phyloP scores from a whole-genome alignment of 208 protist genomes.

The Crithidia brevicula region DNA sequence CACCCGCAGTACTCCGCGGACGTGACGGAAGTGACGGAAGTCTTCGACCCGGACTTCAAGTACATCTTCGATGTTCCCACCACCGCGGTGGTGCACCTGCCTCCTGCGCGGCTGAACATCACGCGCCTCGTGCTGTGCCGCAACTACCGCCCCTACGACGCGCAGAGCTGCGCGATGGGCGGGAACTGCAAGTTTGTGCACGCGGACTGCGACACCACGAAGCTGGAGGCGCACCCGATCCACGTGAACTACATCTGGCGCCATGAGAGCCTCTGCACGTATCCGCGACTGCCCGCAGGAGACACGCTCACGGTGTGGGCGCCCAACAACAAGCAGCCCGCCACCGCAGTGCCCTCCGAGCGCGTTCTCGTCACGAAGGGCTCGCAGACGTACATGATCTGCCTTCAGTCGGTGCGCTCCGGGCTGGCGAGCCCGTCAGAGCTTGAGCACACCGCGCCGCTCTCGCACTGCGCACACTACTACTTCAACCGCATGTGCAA shows the following conservation, averaged over 20 bases:
- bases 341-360: slow-evolving; percentile 37
- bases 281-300: slow-evolving; percentile 55
- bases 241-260: slow-evolving; percentile 88
- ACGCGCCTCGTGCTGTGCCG: slow-evolving; percentile 85
- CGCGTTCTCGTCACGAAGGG: slow-evolving; percentile 35
- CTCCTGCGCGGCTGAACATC: slow-evolving; percentile 76
- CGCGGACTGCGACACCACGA: slow-evolving; percentile 54
- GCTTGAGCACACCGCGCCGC: slow-evolving; percentile 15
- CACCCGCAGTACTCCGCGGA: not conserved
- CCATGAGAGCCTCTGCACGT: slow-evolving; percentile 65
- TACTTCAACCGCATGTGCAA: slow-evolving; percentile 75
- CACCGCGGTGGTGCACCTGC: slow-evolving; percentile 48
- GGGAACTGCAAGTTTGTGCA: slow-evolving; percentile 85
- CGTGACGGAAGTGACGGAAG: slow-evolving; percentile 21
- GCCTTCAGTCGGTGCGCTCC: slow-evolving; percentile 8
- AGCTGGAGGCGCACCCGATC: slow-evolving; percentile 63
- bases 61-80: slow-evolving; percentile 43
- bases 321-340: slow-evolving; percentile 28
- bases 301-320: slow-evolving; percentile 27
- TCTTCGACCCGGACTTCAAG: slow-evolving; percentile 72
- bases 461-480: slow-evolving; percentile 26
- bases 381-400: slow-evolving; percentile 19
- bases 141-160: slow-evolving; percentile 58
- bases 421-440: slow-evolving; percentile 7
- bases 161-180: slow-evolving; percentile 64